Conservation (phyloP, 1,284 basidiomycete genomes). For the Trametes polyzona region DNA sequence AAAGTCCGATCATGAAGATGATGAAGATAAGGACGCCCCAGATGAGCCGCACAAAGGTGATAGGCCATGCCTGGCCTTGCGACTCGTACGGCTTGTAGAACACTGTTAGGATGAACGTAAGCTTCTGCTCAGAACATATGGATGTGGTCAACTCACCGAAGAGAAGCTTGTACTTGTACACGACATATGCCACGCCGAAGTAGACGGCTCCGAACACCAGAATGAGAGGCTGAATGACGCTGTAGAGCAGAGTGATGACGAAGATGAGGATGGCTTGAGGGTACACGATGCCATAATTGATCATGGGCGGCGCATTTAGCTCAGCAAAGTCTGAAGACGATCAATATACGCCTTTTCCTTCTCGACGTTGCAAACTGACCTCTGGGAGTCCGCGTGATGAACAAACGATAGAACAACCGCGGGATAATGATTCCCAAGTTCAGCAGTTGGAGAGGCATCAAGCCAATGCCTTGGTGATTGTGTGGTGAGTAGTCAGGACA, state of each 20-base stretch:
- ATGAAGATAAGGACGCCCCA: conserved; percentile 90
- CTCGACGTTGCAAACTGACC: conserved; percentile 49
- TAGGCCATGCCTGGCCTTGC: conserved; percentile 93
- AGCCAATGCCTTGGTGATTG: conserved; percentile 65
- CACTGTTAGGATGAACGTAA: conserved; percentile 48
- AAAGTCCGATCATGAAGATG: conserved; percentile 93
- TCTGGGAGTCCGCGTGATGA: conserved; percentile 84
- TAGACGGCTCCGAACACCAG: conserved; percentile 94
- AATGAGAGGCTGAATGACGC: conserved; percentile 93
- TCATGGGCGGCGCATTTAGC: conserved; percentile 95
- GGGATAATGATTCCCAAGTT: conserved; percentile 87
- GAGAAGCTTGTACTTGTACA: conserved; percentile 97
- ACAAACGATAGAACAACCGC: conserved; percentile 68
- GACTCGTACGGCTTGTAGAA: conserved; percentile 95
- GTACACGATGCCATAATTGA: conserved; percentile 93
- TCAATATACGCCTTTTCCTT: conserved; percentile 7
- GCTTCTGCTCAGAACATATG: too few relatives aligned
- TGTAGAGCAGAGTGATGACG: conserved; percentile 93
- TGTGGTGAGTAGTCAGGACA: background rate
- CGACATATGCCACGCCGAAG: conserved; percentile 91
- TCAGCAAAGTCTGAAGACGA: conserved; percentile 81
- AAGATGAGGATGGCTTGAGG: conserved; percentile 96
- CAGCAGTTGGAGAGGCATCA: conserved; percentile 94
- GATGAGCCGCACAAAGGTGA: conserved; percentile 85
- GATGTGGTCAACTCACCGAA: conserved; percentile 65